phyloP scores from a whole-genome alignment of 139 green algal genomes.

The Asterochloris sp. region DNA sequence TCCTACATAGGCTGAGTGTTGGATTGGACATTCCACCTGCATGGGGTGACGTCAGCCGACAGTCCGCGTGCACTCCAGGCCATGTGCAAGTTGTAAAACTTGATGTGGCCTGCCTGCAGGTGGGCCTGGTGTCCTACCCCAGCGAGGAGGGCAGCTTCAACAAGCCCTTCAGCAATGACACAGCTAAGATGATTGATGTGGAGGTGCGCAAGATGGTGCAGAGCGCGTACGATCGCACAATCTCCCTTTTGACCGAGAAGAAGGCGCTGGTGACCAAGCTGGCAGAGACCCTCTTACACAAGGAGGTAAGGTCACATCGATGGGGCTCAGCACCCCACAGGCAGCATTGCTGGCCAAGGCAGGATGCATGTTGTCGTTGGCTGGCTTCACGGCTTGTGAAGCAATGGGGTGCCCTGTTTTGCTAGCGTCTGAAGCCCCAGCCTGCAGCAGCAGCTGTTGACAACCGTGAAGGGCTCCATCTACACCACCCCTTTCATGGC shows the following conservation, averaged over 20 bases:
- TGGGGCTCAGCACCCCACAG: too few species aligned
- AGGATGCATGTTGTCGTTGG: too few species aligned
- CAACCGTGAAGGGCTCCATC: too few species aligned
- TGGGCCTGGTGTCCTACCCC: constrained; percentile 96
- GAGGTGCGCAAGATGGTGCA: constrained; percentile 84
- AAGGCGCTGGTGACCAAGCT: constrained; percentile 79
- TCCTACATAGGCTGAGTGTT: too few species aligned
- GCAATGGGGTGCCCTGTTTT: too few species aligned
- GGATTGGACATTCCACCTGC: too few species aligned
- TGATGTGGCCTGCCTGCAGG: not conserved
- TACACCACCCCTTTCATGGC: too few species aligned
- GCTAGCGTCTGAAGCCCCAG: not conserved
- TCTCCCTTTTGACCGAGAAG: constrained; percentile 83
- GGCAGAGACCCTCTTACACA: constrained; percentile 64
- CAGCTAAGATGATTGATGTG: constrained; percentile 91
- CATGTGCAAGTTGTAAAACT: not conserved
- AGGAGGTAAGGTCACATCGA: constrained; percentile 42
- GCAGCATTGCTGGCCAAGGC: too few species aligned
- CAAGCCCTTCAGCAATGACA: constrained; percentile 96
- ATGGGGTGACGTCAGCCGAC: too few species aligned
- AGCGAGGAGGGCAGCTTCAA: constrained; percentile 77
- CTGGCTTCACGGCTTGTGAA: too few species aligned
- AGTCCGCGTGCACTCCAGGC: too few species aligned
- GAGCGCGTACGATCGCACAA: constrained; percentile 77
- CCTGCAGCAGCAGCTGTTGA: not conserved